A percentile compares a stretch with the other conserved stretches of the same genome.
phyloP scores from a whole-genome alignment of 1,139 yeast species.

The Suhomyces maxii region DNA sequence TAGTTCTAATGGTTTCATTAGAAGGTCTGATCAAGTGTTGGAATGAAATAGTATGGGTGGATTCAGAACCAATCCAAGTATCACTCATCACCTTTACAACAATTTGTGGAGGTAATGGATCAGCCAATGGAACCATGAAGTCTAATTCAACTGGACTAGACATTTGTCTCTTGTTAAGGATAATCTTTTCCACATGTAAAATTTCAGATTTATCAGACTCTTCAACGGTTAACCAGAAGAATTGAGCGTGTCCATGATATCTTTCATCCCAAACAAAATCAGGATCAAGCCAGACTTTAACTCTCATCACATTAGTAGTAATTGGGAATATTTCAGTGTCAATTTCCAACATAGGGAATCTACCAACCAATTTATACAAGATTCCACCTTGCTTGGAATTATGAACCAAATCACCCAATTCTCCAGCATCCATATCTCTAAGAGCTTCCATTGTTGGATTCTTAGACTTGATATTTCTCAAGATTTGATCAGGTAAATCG shows the following conservation, averaged over 20 bases:
- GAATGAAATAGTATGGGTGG: constrained; percentile 76
- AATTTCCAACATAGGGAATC: constrained; percentile 72
- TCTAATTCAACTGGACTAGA: constrained; percentile 70
- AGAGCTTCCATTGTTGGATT: constrained; percentile 69
- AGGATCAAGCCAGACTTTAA: constrained; percentile 68
- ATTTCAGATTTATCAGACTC: constrained; percentile 75
- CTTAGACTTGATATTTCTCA: constrained; percentile 62
- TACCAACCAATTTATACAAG: constrained; percentile 59
- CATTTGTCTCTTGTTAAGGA: constrained; percentile 61
- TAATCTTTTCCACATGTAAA: constrained; percentile 79
- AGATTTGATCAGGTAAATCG: constrained; percentile 68
- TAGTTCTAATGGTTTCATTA: constrained; percentile 83
- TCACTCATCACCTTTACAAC: constrained; percentile 80
- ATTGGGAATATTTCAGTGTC: constrained; percentile 90
- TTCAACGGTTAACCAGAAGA: constrained; percentile 91
- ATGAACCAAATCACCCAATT: constrained; percentile 87
- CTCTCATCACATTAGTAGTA: constrained; percentile 80
- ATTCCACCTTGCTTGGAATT: constrained; percentile 71
- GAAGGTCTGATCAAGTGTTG: constrained; percentile 88
- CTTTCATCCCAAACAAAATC: constrained; percentile 84
- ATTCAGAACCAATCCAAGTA: constrained; percentile 86
- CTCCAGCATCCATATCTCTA: constrained; percentile 71
- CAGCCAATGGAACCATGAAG: constrained; percentile 87
- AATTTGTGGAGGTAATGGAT: constrained; percentile 87
- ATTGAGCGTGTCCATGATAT: constrained; percentile 80